Evolutionary conservation across 176 grass and related monocot species (phyloP).

Genomic region (Elaeis guineensis): DNA sequence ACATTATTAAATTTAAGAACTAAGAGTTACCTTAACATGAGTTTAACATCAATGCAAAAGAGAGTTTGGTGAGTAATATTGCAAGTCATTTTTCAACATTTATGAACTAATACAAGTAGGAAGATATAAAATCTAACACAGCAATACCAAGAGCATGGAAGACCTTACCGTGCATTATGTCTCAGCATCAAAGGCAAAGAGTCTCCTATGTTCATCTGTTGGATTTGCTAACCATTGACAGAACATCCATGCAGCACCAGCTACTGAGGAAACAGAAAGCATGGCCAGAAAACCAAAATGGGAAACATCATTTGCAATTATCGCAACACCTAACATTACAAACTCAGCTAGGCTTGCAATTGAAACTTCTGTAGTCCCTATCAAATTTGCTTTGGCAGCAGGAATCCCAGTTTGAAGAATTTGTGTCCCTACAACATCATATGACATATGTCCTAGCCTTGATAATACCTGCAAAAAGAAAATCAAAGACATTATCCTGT

Average conservation of each 20-base stretch:
- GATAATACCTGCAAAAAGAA: constrained; percentile 60
- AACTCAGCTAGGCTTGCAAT: constrained; percentile 94
- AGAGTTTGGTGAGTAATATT: too few species aligned
- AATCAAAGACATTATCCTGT: background rate
- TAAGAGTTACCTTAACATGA: too few species aligned
- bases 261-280: constrained; percentile 68
- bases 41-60: too few species aligned
- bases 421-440: constrained; percentile 91
- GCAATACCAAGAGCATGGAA: too few species aligned
- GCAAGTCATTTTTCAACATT: too few species aligned
- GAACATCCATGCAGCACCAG: constrained; percentile 69
- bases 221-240: constrained; percentile 79
- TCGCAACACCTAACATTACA: constrained; percentile 84
- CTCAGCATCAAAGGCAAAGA: constrained; percentile 63
- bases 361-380: constrained; percentile 80
- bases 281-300: constrained; percentile 93
- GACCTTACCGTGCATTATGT: background rate
- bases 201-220: constrained; percentile 74
- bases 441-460: constrained; percentile 90
- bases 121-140: too few species aligned
- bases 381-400: constrained; percentile 85
- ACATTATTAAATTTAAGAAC: too few species aligned
- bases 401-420: constrained; percentile 93
- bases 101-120: too few species aligned
- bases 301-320: constrained; percentile 76